Evolutionary conservation across 2,329 filamentous ascomycete species (phyloP).

Genomic region (Cladophialophora yegresii): DNA sequence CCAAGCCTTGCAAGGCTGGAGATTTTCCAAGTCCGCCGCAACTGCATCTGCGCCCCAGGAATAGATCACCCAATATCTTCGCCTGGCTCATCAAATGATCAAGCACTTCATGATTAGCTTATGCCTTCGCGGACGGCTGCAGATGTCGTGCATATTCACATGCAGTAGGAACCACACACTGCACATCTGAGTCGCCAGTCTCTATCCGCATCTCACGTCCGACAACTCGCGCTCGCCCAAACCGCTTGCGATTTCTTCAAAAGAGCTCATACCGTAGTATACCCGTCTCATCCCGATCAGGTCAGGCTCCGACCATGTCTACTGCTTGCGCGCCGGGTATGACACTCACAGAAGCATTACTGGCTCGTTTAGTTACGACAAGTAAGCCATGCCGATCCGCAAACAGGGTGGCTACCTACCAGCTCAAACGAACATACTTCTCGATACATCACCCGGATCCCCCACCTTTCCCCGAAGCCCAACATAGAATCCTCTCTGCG

Average conservation of each 20-base stretch:
- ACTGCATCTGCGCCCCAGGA: background rate
- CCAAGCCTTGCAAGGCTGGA: slow-evolving; percentile 7
- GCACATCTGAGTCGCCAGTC: background rate
- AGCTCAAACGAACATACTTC: slow-evolving; percentile 59
- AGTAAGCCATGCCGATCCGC: background rate
- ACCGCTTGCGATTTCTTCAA: background rate
- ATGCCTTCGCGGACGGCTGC: slow-evolving; percentile 9
- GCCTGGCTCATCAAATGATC: background rate
- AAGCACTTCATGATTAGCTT: background rate
- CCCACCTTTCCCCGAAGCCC: slow-evolving; percentile 66
- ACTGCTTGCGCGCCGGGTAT: background rate
- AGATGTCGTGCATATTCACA: slow-evolving; percentile 14
- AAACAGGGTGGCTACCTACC: background rate
- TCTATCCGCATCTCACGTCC: background rate
- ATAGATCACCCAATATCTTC: background rate
- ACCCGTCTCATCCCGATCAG: background rate
- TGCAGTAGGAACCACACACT: background rate
- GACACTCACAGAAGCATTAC: background rate
- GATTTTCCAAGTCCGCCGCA: background rate
- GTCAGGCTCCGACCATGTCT: slow-evolving; percentile 7
- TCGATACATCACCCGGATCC: slow-evolving; percentile 68
- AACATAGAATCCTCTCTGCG: slow-evolving; percentile 77
- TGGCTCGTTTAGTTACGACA: background rate
- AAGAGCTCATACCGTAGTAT: background rate
- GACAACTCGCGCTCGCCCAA: background rate